Evolutionary conservation across 495 filamentous ascomycete genomes (phyloP).

Genomic region (Talaromyces liani): DNA sequence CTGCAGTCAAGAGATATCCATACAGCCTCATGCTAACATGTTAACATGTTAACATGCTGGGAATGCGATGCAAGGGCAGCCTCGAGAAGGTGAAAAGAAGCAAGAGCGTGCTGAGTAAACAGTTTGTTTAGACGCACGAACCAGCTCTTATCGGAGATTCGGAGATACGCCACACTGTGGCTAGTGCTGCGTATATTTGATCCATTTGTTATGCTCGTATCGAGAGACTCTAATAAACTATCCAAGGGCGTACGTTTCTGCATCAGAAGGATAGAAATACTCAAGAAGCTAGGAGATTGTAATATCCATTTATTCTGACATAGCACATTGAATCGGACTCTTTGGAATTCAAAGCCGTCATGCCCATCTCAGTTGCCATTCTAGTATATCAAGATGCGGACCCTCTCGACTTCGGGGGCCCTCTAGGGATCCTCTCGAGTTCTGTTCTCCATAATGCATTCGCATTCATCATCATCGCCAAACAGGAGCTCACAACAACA

Average conservation of each 20-base stretch:
- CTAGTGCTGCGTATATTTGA: neutral
- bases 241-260: neutral
- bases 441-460: neutral
- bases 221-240: neutral
- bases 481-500: neutral
- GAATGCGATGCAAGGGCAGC: neutral
- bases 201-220: neutral
- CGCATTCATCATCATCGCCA: neutral
- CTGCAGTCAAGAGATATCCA: neutral
- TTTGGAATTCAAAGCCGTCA: neutral
- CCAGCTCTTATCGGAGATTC: neutral
- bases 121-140: neutral
- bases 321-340: neutral
- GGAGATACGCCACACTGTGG: neutral
- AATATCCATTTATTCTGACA: neutral
- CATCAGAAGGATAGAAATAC: neutral
- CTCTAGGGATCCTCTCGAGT: neutral
- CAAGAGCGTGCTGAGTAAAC: neutral
- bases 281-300: neutral
- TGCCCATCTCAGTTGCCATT: neutral
- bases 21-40: neutral
- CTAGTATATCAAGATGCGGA: neutral
- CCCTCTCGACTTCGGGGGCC: neutral
- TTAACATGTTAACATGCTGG: neutral
- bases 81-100: neutral